Evolutionary conservation across 306 rosid genomes (phyloP).

Genomic region (Pterocarpus santalinus): DNA sequence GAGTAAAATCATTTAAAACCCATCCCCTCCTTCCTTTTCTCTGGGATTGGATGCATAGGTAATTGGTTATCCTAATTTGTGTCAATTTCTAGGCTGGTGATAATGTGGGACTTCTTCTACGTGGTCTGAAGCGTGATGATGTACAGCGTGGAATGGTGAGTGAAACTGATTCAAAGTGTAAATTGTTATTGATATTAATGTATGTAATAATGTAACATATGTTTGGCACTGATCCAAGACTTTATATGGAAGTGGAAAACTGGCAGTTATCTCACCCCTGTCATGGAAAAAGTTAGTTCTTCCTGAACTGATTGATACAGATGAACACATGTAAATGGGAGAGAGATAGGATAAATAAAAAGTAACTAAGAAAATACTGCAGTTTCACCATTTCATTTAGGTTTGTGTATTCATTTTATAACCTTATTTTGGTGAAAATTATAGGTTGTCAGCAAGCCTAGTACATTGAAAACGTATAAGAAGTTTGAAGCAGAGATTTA

Average conservation of each 20-base stretch:
- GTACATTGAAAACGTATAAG: constrained; percentile 71
- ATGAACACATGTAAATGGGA: no score
- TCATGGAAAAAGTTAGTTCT: constrained; percentile 5
- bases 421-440: constrained; percentile 5
- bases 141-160: constrained; percentile 89
- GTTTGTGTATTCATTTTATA: constrained; percentile 2
- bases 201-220: background rate
- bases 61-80: constrained; percentile 41
- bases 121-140: constrained; percentile 90
- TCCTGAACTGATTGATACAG: background rate
- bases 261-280: constrained; percentile 16
- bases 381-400: constrained; percentile 25
- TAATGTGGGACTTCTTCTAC: constrained; percentile 92
- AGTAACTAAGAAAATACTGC: background rate
- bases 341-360: background rate
- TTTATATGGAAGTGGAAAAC: background rate
- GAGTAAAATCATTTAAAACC: constrained; percentile 51
- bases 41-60: constrained; percentile 34
- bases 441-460: constrained; percentile 88
- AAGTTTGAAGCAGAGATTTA: constrained; percentile 96
- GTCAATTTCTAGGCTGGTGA: constrained; percentile 76
- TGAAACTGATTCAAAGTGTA: constrained; percentile 37
- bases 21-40: background rate
- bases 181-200: background rate
- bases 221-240: constrained; percentile 30